Base-by-base conservation (phyloP, 2,329 filamentous ascomycete species). In the Aspergillus proliferans region DNA sequence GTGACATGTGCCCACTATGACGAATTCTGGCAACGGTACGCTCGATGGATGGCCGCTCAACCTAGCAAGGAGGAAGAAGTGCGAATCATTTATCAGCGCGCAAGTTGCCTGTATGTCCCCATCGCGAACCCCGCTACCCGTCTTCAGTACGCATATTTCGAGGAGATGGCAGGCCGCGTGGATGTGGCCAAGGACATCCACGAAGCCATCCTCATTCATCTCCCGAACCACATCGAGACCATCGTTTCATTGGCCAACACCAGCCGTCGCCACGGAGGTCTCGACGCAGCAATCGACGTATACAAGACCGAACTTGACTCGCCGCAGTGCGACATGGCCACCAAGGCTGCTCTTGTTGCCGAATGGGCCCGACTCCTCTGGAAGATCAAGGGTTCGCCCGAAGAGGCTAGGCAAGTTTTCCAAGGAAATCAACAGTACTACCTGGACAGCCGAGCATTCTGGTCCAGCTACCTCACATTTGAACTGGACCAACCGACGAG, bases 21-120 rank as follows among this genome's bases (percentile, higher is more conserved):
- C 45, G 92, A 97, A 65, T 95, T 97, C 69, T 98, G 93, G 93
- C 83, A 95, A 61, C 86, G 93, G n/a, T 98, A 95, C 69, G 88
- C 87, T 14, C 80, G 92, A 38, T 98, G 93, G 93, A 95, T 96
- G 87, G 78, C 81, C 51, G 83, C 83, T 0, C 88, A 95, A 64
- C 72, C 82, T 1, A 83, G 78, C 58, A 95, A 94, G 67, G 84
- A 90, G 42, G 88, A 96, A 65, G 91, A 96, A 64, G 85, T 92
- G 5, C 86, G 93, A 49, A 91, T 88, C 68, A 93, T 97, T 55
- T 97, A 94, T 65, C 84, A 92, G 66, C 84, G 90, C 49, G 93
- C 92, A 8, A 85, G 87, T 56, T 90, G 83, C 45, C 72, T 95
- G 47, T 96, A 86, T 65, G 88, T 95, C 1, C 90, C 92, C 3